Conservation (phyloP, 257 asterid species). For the Solanum pinnatisectum region DNA sequence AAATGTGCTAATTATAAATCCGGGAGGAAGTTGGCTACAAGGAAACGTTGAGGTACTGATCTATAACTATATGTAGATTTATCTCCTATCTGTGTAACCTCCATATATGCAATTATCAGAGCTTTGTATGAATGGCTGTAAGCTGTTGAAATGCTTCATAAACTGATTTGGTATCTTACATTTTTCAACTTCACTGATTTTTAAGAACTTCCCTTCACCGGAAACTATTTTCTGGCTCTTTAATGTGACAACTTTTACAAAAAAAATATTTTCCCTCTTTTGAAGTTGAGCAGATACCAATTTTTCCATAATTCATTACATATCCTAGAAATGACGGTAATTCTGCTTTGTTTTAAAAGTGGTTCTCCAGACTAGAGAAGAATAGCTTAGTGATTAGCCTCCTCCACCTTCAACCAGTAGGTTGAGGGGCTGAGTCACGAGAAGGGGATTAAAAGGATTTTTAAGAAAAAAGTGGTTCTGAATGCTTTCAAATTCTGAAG, state of each 20-base stretch:
- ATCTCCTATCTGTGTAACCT: not conserved
- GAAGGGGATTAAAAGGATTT: not conserved
- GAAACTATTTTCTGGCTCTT: not conserved
- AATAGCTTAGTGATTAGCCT: not conserved
- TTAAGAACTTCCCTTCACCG: not conserved
- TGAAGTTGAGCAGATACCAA: not conserved
- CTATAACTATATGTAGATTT: not conserved
- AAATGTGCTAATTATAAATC: not conserved
- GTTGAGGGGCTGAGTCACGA: not conserved
- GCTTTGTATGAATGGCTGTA: not conserved
- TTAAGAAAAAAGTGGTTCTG: not conserved
- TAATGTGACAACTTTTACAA: no score
- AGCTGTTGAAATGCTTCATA: not conserved
- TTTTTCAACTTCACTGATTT: not conserved
- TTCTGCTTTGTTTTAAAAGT: not conserved
- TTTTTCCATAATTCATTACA: not conserved
- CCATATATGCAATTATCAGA: not conserved
- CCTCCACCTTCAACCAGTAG: not conserved
- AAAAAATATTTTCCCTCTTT: not conserved
- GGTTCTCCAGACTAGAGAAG: not conserved
- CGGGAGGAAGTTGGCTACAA: not conserved
- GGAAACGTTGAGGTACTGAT: constrained; percentile 30
- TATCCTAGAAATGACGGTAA: not conserved
- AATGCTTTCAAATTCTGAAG: not conserved
- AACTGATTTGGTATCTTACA: not conserved